These are phyloP conservation scores for Pterocarpus macrocarpus DNA, from an alignment of 306 rosid species.

Conservation along the genomic window DNA sequence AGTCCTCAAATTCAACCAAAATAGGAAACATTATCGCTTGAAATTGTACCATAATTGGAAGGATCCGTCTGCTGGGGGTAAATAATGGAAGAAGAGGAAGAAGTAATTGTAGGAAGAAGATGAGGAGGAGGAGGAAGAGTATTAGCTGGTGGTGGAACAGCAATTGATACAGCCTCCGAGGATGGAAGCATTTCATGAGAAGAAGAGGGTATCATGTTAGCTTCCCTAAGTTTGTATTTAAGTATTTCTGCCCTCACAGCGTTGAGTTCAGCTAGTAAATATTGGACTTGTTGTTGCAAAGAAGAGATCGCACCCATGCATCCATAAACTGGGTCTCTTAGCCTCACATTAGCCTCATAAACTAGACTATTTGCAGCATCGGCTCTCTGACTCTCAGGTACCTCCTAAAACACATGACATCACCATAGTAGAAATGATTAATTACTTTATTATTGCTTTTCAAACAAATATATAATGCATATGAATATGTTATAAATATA, in stretches of 20 bases:
- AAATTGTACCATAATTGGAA: constrained; percentile 51
- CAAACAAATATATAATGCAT: background rate
- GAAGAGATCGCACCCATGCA: constrained; percentile 99
- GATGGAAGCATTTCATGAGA: constrained; percentile 57
- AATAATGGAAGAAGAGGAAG: constrained; percentile 64
- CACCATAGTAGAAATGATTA: background rate
- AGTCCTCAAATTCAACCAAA: constrained; percentile 54
- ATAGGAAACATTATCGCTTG: constrained; percentile 59
- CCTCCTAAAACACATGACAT: constrained; percentile 60
- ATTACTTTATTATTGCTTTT: background rate
- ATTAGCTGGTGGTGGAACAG: constrained; percentile 56
- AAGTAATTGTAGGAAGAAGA: constrained; percentile 49
- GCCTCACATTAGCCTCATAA: constrained; percentile 94
- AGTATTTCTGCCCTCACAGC: constrained; percentile 85
- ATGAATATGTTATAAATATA: no score
- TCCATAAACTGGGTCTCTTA: constrained; percentile 96
- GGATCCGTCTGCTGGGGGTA: constrained; percentile 56
- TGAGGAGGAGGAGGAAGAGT: constrained; percentile 41
- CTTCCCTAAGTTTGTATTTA: constrained; percentile 79
- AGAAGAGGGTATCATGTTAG: constrained; percentile 54
- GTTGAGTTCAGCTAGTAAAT: constrained; percentile 81
- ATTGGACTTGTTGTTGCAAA: constrained; percentile 92
- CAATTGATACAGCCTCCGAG: constrained; percentile 57
- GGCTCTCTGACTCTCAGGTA: constrained; percentile 86
- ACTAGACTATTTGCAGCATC: constrained; percentile 98